phyloP scores from a whole-genome alignment of 495 filamentous ascomycete species.

The Bacidia gigantensis region DNA sequence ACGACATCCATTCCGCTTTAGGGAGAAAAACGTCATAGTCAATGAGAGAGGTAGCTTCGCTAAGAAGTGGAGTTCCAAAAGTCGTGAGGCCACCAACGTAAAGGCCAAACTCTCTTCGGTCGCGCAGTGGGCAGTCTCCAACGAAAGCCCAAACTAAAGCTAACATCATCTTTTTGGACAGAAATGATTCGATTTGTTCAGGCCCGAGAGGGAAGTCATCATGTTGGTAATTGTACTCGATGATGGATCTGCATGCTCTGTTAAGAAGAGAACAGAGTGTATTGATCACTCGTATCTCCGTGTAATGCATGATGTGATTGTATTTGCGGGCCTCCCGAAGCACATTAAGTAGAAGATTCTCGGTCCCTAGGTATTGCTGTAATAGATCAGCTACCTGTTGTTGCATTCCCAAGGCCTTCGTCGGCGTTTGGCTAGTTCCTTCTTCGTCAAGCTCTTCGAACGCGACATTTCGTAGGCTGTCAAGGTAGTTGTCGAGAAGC shows the following conservation, averaged over 20 bases:
- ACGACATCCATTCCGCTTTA: conserved; percentile 72
- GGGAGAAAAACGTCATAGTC: conserved; percentile 87
- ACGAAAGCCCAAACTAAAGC: conserved; percentile 89
- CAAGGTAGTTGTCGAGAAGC: conserved; percentile 85
- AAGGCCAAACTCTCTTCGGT: conserved; percentile 81
- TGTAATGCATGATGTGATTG: conserved; percentile 98
- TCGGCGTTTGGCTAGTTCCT: conserved; percentile 60
- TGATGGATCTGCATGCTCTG: conserved; percentile 76
- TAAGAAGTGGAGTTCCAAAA: conserved; percentile 64
- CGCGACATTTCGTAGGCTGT: conserved; percentile 59
- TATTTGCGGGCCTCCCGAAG: conserved; percentile 60
- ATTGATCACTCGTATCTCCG: conserved; percentile 72
- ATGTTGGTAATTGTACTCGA: conserved; percentile 93
- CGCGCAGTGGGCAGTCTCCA: conserved; percentile 79
- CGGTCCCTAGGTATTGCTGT: conserved; percentile 55
- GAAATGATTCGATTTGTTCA: conserved; percentile 75
- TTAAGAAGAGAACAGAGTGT: conserved; percentile 92
- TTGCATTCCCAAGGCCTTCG: conserved; percentile 64
- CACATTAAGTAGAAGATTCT: conserved; percentile 64
- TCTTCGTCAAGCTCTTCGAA: conserved; percentile 96
- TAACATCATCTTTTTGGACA: conserved; percentile 84
- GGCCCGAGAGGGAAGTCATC: conserved; percentile 82
- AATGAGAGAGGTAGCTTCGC: conserved; percentile 70
- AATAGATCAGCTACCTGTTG: conserved; percentile 63
- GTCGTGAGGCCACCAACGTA: conserved; percentile 64